Percentiles rank a stretch among this genome's conserved stretches.
Evolutionary conservation across 352 stramenopile genomes (phyloP).

Genomic region (Phytophthora boehmeriae): DNA sequence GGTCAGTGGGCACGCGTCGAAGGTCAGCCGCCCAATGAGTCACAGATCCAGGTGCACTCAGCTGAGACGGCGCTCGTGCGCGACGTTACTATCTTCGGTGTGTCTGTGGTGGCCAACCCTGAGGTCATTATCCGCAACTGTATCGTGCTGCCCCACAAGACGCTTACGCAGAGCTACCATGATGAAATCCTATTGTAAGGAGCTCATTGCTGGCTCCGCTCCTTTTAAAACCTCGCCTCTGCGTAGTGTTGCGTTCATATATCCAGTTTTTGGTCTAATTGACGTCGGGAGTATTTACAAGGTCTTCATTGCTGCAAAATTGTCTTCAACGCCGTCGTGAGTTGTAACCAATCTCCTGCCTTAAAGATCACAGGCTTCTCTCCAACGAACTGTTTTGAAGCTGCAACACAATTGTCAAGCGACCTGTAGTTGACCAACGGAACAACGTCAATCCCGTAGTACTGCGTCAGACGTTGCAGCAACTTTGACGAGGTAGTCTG

Average conservation of each 20-base stretch:
- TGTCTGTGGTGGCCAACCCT: slow-evolving; percentile 86
- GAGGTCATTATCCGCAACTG: slow-evolving; percentile 92
- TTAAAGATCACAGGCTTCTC: slow-evolving; percentile 30
- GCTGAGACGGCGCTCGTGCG: slow-evolving; percentile 79
- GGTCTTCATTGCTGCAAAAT: not conserved
- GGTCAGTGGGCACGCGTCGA: slow-evolving; percentile 88
- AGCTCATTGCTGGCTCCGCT: slow-evolving; percentile 22
- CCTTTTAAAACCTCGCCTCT: slow-evolving; percentile 16
- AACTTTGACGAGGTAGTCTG: slow-evolving; percentile 16
- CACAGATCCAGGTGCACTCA: slow-evolving; percentile 69
- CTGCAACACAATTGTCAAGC: slow-evolving; percentile 16
- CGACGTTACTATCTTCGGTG: slow-evolving; percentile 90
- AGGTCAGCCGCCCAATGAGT: slow-evolving; percentile 81
- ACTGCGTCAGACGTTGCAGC: slow-evolving; percentile 22
- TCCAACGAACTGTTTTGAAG: not conserved
- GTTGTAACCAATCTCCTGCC: slow-evolving; percentile 28
- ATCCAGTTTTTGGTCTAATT: slow-evolving; percentile 20
- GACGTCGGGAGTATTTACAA: not conserved
- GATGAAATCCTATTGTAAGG: slow-evolving; percentile 89
- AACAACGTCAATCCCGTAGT: slow-evolving; percentile 41
- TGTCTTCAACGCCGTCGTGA: slow-evolving; percentile 9
- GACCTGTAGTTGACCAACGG: slow-evolving; percentile 26
- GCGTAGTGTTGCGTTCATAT: slow-evolving; percentile 23
- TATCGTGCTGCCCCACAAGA: slow-evolving; percentile 89
- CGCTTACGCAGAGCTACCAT: slow-evolving; percentile 87